A percentile compares a stretch with the other conserved stretches of the same genome.
Conservation (phyloP, 192 early-diverging fungal species). For the Piromyces finnis region DNA sequence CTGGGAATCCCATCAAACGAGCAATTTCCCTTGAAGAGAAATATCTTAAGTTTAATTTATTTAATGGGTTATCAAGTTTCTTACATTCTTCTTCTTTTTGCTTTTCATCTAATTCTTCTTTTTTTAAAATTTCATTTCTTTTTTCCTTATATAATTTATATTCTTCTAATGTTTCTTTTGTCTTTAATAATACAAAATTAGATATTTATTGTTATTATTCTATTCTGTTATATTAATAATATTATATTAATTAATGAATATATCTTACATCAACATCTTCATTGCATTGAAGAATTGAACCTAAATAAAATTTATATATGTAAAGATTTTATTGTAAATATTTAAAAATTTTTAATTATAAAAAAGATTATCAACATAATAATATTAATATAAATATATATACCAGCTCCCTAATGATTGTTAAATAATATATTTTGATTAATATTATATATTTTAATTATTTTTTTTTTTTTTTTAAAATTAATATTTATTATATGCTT, state of each 20-base stretch:
- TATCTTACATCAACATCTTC: background rate
- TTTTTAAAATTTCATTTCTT: background rate
- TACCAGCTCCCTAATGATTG: too few species aligned
- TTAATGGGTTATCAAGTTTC: constrained; percentile 3
- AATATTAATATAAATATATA: too few species aligned
- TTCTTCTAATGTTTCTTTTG: background rate
- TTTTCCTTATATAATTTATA: background rate
- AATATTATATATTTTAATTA: background rate
- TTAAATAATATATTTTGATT: too few species aligned
- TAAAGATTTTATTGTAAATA: too few species aligned
- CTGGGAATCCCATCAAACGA: constrained; percentile 61
- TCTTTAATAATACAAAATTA: background rate
- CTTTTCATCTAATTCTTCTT: background rate
- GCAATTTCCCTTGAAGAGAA: constrained; percentile 49
- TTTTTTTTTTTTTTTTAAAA: background rate
- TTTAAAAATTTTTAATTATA: too few species aligned
- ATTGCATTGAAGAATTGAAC: background rate
- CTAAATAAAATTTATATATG: background rate
- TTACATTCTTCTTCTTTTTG: background rate
- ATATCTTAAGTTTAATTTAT: constrained; percentile 19
- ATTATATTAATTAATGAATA: too few species aligned
- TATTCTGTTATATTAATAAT: too few species aligned
- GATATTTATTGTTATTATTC: too few species aligned
- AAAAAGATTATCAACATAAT: too few species aligned
- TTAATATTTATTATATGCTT: constrained; percentile 9